Conservation (phyloP, 306 rosid species). For the Dicorynia guianensis region DNA sequence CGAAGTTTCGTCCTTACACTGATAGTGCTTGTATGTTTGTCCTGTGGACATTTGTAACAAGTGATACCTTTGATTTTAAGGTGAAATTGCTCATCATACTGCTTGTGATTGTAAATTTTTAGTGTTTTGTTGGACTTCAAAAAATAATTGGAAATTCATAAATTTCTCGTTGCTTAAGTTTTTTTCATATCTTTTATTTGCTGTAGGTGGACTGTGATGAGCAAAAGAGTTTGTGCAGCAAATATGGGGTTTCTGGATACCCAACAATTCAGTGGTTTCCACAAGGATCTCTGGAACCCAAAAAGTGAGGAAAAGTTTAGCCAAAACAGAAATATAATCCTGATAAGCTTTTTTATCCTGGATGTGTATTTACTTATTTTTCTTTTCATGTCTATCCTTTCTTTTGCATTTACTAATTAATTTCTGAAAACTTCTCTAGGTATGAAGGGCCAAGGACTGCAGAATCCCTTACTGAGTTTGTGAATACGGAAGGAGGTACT, state of each 20-base stretch:
- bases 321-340: constrained; percentile 2
- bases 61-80: too few relatives aligned
- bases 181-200: constrained; percentile 10
- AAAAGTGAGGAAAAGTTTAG: constrained; percentile 67
- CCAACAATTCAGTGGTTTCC: constrained; percentile 96
- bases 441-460: constrained; percentile 84
- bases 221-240: constrained; percentile 52
- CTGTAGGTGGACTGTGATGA: constrained; percentile 72
- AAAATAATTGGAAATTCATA: background rate
- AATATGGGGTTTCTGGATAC: constrained; percentile 74
- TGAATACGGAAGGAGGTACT: constrained; percentile 83
- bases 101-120: constrained; percentile 11
- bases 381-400: constrained; percentile 5
- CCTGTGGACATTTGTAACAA: too few relatives aligned
- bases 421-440: constrained; percentile 48
- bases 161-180: constrained; percentile 20
- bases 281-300: constrained; percentile 83
- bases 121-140: constrained; percentile 14
- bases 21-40: too few relatives aligned
- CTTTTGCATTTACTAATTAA: constrained; percentile 19
- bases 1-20: too few relatives aligned
- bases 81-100: background rate
- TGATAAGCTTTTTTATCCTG: constrained; percentile 25
- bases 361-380: constrained; percentile 13
- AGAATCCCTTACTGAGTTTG: constrained; percentile 82